These are phyloP conservation scores for Pseudozyma thailandica DNA, from an alignment of 1,284 basidiomycete species.

Conservation along the genomic window DNA sequence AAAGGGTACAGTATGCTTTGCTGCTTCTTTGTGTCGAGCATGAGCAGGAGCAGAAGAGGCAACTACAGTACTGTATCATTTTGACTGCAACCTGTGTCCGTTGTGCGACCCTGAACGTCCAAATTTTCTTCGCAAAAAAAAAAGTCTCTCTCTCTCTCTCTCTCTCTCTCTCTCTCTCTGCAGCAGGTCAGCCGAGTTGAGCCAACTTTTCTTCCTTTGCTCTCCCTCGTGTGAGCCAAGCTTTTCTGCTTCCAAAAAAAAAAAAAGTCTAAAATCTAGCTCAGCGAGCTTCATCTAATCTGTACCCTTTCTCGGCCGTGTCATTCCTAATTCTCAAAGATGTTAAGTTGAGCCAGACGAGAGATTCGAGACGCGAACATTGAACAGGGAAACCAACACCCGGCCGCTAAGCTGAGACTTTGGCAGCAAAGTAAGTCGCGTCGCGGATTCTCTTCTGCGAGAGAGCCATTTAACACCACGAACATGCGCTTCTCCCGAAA, in stretches of 20 bases:
- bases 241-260: constrained; percentile 3
- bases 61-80: too few relatives aligned
- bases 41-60: too few relatives aligned
- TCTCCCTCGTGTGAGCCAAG: neutral
- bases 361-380: constrained; percentile 13
- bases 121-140: constrained; percentile 16
- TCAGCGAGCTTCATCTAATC: neutral
- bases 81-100: neutral
- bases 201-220: neutral
- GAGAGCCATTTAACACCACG: constrained; percentile 40
- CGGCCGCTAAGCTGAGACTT: too few relatives aligned
- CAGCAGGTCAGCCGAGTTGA: constrained; percentile 3
- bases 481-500: neutral
- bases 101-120: constrained; percentile 25
- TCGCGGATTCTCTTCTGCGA: constrained; percentile 10
- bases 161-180: too few relatives aligned
- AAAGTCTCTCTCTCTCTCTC: too few relatives aligned
- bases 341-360: constrained; percentile 2
- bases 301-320: constrained; percentile 17
- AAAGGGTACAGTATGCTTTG: too few relatives aligned
- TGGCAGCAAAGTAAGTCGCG: constrained; percentile 18
- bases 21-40: too few relatives aligned
- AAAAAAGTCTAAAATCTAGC: constrained; percentile 15
- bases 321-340: neutral
- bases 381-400: constrained; percentile 27